A percentile compares a stretch with the other conserved stretches of the same genome.
These are phyloP conservation scores for Cardiosporidium cionae DNA, from an alignment of 169 alveolate genomes.

Conservation along the genomic window DNA sequence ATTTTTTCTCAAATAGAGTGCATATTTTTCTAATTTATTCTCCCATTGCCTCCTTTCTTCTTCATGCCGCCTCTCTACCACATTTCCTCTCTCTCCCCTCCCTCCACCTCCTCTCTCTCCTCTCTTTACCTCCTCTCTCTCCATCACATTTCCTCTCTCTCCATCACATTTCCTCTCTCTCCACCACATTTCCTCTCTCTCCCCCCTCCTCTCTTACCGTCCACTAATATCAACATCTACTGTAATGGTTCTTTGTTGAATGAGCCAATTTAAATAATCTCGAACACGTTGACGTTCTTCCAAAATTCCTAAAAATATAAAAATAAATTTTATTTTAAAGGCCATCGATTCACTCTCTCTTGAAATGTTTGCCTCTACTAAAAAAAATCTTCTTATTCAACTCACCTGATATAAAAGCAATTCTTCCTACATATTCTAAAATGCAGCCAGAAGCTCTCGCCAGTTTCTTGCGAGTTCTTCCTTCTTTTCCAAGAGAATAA, in stretches of 20 bases:
- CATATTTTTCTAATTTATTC: too few species aligned
- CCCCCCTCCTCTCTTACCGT: background rate
- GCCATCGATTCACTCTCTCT: background rate
- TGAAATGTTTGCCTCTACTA: background rate
- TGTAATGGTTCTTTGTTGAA: background rate
- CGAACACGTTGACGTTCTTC: background rate
- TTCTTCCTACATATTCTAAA: conserved; percentile 32
- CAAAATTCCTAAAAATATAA: background rate
- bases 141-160: background rate
- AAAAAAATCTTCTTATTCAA: background rate
- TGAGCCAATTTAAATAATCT: background rate
- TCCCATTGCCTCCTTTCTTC: too few species aligned
- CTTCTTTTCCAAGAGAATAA: conserved; percentile 46
- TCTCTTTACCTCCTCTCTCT: conserved; percentile 1
- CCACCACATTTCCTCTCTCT: background rate
- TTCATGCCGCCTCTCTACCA: too few species aligned
- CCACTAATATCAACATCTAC: background rate
- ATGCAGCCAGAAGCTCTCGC: conserved; percentile 46
- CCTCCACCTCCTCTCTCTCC: too few species aligned
- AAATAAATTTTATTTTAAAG: too few species aligned
- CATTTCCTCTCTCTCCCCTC: too few species aligned
- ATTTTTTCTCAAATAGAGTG: too few species aligned
- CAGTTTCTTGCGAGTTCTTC: conserved; percentile 43
- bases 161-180: background rate
- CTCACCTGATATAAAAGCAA: conserved; percentile 11